Conservation (phyloP, 2,329 filamentous ascomycete species). For the Ascochyta fabae region DNA sequence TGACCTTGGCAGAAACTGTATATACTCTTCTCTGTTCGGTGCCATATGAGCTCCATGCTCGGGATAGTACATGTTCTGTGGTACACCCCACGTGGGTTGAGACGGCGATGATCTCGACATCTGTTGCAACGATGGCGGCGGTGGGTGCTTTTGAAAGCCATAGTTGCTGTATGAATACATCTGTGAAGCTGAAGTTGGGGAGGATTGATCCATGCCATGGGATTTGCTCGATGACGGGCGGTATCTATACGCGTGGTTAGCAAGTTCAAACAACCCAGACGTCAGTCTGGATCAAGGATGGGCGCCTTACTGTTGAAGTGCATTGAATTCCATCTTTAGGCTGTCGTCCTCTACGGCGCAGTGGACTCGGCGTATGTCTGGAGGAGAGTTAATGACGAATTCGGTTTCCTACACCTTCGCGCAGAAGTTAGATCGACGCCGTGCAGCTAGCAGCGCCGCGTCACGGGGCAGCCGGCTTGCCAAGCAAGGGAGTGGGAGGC, state of each 20-base stretch:
- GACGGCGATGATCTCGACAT: constrained; percentile 43
- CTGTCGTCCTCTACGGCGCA: constrained; percentile 32
- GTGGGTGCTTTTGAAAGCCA: constrained; percentile 33
- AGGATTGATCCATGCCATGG: constrained; percentile 40
- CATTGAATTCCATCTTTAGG: constrained; percentile 53
- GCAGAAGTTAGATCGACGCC: constrained; percentile 25
- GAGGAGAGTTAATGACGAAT: constrained; percentile 38
- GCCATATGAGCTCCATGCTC: constrained; percentile 30
- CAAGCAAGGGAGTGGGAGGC: constrained; percentile 36
- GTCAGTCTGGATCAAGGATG: constrained; percentile 7
- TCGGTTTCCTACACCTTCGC: constrained; percentile 25
- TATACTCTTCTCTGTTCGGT: constrained; percentile 33
- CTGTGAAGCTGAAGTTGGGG: constrained; percentile 36
- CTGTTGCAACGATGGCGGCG: constrained; percentile 32
- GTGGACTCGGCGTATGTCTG: constrained; percentile 28
- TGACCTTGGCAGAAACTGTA: constrained; percentile 33
- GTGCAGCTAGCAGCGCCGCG: constrained; percentile 30
- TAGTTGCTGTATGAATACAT: constrained; percentile 46
- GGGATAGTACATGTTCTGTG: constrained; percentile 43
- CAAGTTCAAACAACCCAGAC: constrained; percentile 1
- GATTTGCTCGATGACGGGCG: constrained; percentile 46
- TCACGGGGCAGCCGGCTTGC: constrained; percentile 20
- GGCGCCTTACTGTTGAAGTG: constrained; percentile 48
- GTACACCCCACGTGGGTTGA: constrained; percentile 44
- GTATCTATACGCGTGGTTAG: constrained; percentile 46